phyloP scores from a whole-genome alignment of 805 yeast genomes.

The Candida qinlingensis region DNA sequence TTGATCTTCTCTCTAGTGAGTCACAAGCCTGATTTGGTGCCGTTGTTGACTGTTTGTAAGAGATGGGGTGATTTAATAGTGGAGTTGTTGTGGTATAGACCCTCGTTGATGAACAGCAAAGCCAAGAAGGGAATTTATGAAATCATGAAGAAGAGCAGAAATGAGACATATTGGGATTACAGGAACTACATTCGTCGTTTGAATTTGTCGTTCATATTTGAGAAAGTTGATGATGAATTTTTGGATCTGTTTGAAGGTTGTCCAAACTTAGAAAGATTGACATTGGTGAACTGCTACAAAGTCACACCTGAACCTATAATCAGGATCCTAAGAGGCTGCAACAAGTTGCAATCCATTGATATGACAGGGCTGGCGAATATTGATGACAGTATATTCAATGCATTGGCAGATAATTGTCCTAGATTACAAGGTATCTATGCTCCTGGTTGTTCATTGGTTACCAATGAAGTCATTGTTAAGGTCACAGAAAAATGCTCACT shows the following conservation, averaged over 20 bases:
- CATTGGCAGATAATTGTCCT: constrained; percentile 66
- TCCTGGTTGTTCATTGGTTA: constrained; percentile 72
- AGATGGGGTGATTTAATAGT: constrained; percentile 75
- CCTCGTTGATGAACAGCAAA: constrained; percentile 50
- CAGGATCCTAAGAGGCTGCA: constrained; percentile 56
- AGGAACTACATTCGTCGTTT: constrained; percentile 68
- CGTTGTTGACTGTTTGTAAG: constrained; percentile 67
- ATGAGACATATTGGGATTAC: constrained; percentile 58
- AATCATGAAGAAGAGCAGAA: constrained; percentile 47
- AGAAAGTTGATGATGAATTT: constrained; percentile 57
- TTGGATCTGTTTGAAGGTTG: constrained; percentile 61
- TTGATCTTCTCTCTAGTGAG: constrained; percentile 61
- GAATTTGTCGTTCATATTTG: constrained; percentile 72
- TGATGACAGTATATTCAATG: constrained; percentile 62
- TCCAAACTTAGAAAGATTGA: constrained; percentile 74
- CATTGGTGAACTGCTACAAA: constrained; percentile 73
- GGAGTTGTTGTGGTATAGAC: constrained; percentile 85
- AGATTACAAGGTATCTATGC: constrained; percentile 87
- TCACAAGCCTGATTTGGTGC: constrained; percentile 53
- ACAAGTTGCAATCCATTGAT: constrained; percentile 77
- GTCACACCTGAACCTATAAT: constrained; percentile 59
- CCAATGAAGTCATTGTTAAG: constrained; percentile 55
- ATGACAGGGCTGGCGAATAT: constrained; percentile 70
- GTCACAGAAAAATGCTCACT: constrained; percentile 62
- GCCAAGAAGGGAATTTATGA: constrained; percentile 48